These are phyloP conservation scores for Colletotrichum lupini DNA, from an alignment of 2,329 filamentous ascomycete genomes.

Conservation along the genomic window DNA sequence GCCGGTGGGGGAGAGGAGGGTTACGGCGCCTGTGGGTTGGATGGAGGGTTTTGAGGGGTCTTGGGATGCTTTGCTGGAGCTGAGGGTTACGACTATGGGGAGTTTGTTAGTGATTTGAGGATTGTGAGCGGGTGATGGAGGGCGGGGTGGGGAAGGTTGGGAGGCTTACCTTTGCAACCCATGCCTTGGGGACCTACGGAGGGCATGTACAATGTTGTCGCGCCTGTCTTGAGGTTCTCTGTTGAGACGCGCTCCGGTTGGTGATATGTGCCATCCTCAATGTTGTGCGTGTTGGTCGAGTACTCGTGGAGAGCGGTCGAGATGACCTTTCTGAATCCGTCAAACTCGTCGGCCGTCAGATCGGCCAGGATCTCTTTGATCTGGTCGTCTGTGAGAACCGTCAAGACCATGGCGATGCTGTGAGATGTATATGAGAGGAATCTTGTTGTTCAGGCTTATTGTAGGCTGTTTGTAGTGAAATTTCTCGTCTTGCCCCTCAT, in stretches of 20 bases:
- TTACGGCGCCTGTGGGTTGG: slow-evolving; percentile 73
- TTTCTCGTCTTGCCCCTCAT: background rate
- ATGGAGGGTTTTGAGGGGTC: slow-evolving; percentile 47
- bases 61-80: slow-evolving; percentile 49
- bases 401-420: slow-evolving; percentile 60
- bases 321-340: slow-evolving; percentile 61
- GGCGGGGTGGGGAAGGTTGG: background rate
- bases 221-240: slow-evolving; percentile 57
- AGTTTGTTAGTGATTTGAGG: slow-evolving; percentile 10
- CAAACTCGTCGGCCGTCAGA: slow-evolving; percentile 63
- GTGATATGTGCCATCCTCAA: slow-evolving; percentile 58
- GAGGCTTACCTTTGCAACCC: slow-evolving; percentile 71
- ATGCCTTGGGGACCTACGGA: slow-evolving; percentile 72
- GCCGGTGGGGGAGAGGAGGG: slow-evolving; percentile 73
- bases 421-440: background rate
- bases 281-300: slow-evolving; percentile 63
- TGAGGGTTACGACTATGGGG: slow-evolving; percentile 70
- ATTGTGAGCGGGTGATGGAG: background rate
- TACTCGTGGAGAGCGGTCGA: slow-evolving; percentile 69
- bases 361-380: slow-evolving; percentile 65
- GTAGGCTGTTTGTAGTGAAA: background rate
- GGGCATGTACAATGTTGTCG: slow-evolving; percentile 80
- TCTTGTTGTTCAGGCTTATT: background rate
- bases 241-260: slow-evolving; percentile 66
- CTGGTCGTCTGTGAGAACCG: slow-evolving; percentile 68